phyloP scores from a whole-genome alignment of 768 basidiomycete species.

The Trametes meyenii region DNA sequence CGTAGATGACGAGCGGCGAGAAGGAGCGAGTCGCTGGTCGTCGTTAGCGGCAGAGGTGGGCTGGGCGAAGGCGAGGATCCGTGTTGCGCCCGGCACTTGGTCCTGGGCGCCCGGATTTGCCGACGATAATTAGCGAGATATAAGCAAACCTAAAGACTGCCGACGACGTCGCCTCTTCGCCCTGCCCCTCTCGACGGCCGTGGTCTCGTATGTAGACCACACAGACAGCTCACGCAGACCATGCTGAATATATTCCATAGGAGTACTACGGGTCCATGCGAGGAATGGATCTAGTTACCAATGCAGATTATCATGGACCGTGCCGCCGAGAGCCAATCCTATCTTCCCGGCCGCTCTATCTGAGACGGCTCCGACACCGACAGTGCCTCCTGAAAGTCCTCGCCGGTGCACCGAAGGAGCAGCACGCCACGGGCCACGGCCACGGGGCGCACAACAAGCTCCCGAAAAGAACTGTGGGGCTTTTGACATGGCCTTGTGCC shows the following conservation, averaged over 20 bases:
- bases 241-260: conserved; percentile 13
- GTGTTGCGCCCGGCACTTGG: conserved; percentile 14
- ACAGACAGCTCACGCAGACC: neutral
- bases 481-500: neutral
- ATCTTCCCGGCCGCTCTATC: conserved; percentile 9
- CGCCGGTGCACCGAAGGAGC: neutral
- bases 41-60: conserved; percentile 25
- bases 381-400: neutral
- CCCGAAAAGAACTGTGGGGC: conserved; percentile 6
- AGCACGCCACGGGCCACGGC: neutral
- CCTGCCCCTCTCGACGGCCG: neutral
- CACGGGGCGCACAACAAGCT: conserved; percentile 3
- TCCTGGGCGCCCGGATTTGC: conserved; percentile 26
- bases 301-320: conserved; percentile 6
- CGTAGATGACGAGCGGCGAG: conserved; percentile 20
- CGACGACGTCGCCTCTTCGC: neutral
- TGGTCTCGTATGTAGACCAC: neutral
- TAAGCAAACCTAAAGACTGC: conserved; percentile 9
- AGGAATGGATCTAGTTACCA: conserved; percentile 10
- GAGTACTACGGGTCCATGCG: neutral
- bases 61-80: conserved; percentile 17
- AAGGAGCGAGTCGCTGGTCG: conserved; percentile 25
- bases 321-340: neutral
- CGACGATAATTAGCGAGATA: conserved; percentile 11
- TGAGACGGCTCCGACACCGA: conserved; percentile 11